Percentiles rank a stretch among this genome's conserved stretches.
These are phyloP conservation scores for Eucalyptus caleyi DNA, from an alignment of 345 rosid species.

Conservation along the genomic window DNA sequence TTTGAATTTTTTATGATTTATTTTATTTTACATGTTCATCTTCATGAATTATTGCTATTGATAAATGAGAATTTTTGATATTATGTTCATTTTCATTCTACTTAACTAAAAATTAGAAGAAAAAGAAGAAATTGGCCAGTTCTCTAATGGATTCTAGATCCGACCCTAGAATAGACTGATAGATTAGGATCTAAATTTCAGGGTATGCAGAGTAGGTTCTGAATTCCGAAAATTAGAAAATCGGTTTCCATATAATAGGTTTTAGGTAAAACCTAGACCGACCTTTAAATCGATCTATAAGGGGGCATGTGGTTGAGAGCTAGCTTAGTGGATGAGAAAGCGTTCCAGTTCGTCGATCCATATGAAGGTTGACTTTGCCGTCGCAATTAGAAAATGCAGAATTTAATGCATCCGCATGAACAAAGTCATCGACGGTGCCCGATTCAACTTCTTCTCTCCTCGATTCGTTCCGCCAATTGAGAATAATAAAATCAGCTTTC, in stretches of 20 bases:
- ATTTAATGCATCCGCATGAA: not conserved
- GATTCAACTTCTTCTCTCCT: not conserved
- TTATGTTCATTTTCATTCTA: no score
- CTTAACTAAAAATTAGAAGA: no score
- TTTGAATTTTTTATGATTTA: no score
- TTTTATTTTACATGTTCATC: no score
- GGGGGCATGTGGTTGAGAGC: not conserved
- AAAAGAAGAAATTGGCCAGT: no score
- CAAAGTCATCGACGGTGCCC: not conserved
- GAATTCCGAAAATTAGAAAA: no score
- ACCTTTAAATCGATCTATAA: not conserved
- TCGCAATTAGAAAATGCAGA: not conserved
- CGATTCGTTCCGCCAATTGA: not conserved
- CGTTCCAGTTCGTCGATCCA: not conserved
- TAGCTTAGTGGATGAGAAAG: not conserved
- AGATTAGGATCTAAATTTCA: accelerated
- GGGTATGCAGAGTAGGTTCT: accelerated
- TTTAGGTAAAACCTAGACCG: no score
- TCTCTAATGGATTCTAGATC: no score
- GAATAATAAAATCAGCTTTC: not conserved
- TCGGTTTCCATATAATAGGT: not conserved
- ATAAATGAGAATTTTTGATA: no score
- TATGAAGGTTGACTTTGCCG: not conserved
- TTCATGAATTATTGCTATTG: no score
- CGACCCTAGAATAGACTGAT: accelerated